Base-by-base conservation (phyloP, 2,329 filamentous ascomycete species). In the Penicillium griseofulvum region DNA sequence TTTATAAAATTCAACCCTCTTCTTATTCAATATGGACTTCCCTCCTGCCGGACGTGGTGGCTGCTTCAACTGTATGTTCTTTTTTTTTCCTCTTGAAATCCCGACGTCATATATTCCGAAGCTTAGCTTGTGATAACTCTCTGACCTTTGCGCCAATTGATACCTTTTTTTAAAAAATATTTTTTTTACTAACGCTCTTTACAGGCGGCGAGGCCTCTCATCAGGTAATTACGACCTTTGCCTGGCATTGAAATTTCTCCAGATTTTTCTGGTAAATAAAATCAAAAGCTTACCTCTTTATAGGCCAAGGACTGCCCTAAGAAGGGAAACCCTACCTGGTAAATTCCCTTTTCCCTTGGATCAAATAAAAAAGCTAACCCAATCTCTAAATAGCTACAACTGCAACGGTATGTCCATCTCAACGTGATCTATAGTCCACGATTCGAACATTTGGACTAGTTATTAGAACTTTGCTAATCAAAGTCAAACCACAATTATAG, bases 241-340 rank as follows among this genome's bases (percentile, higher is more conserved):
- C 44, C 34, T 31, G 29, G 26, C 9, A 7, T 28, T 34, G 31
- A 34, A 8, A 34, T 16, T 16, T 34, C 14, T 34, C 31, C 14
- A 12, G 31, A 33, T 34, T 34, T 34, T 34, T 34, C 14, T 34
- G 29, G 31, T 9, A 28, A 28, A 34, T 34, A 34, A 14, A 34
- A 31, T 31, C 42, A 43, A 64, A 55, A 22, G 57, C 62, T 68
- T 19, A 68, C 51, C 10, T 57, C 61, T 57, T 57, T 57, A 58
- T 64, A 91, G 89, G 89, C 89, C 70, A 88, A 89, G 70, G 89
- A 93, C 71, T 94, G 90, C 83, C 90, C 90, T 70, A 90, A 86
- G 82, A 88, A 89, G 79, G 88, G 88, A 68, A 86, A 87, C 67
- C 85, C 89, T 68, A 91, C 90, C 77, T 92, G 89, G 88, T 91